Evolutionary conservation across 2,329 filamentous ascomycete species (phyloP), one percentile per base, ranked within the genome.

Genomic region (Sporothrix brasiliensis): DNA sequence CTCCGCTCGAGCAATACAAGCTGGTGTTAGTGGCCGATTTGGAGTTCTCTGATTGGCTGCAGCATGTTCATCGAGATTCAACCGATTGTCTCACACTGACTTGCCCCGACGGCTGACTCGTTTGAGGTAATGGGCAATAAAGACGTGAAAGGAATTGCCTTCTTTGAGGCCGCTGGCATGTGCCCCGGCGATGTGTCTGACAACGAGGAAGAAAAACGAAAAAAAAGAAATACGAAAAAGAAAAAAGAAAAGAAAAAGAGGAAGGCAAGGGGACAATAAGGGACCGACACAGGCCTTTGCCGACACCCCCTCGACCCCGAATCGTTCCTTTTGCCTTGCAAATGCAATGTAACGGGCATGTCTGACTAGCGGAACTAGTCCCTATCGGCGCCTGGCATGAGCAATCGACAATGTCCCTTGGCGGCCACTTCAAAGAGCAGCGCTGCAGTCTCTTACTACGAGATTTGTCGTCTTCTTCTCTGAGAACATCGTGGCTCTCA

Each of bases 361-460:
- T 24, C n/a, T 61, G n/a, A 4, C 27, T 27, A 27, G 27, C 27
- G 4, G 27, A 27, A 27, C 58, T 44, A 61, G 58, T n/a, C n/a
- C n/a, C 39, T 61, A 19, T 61, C 21, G 58, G 39, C 58, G 58
- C 58, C 44, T 44, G 39, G n/a, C n/a, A 9, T n/a, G 10, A 44
- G 27, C n/a, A 61, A 27, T 61, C 58, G 44, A 61, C 58, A 61
- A 61, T 44, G 58, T n/a, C 58, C 58, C 19, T 19, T 16, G 11
- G 16, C 47, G 16, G 47, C 47, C 47, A 16, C 7, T n/a, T 44
- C 34, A 61, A 61, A 41, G 54, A n/a, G 19, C 16, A 21, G 19
- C 19, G n/a, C 4, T 44, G 27, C 27, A 27, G 10, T 60, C 54
- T 44, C 56, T 60, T 41, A 61, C 58, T 61, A 61, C 39, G 39